Base-by-base conservation (phyloP, 352 stramenopile species). In the Plasmopara viticola region DNA sequence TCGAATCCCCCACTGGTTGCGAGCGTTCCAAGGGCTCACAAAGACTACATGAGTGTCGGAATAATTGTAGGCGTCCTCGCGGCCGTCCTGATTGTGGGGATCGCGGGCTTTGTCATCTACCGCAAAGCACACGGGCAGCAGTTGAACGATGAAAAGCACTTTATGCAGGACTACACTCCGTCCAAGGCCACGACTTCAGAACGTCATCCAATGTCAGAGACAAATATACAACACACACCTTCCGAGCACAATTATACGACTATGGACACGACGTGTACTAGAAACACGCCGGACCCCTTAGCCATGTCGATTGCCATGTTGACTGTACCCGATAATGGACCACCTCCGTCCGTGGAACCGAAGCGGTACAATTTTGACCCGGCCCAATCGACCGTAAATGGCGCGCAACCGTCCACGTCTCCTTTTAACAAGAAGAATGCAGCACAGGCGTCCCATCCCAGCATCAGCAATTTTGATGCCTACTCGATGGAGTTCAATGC, bases 401-500 rank as follows among this genome's bases (percentile, higher is more conserved):
- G 63, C 9, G 53, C 56, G 1, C 53, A 38, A 42, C 61, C 56
- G 10, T 71, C 54, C 30, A 56, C 54, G 31, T 78, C 72, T 3
- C 64, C 61, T 4, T 74, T 73, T 52, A 63, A 69, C 48, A 44
- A 56, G 31, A 75, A 73, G 44, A 64, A 72, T 14, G 45, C 64
- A 0, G 61, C 72, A 37, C 56, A 71, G 33, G 53, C 60, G 18
- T 88, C 71, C 37, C 65, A 66, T 46, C 70, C 68, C 18, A 79
- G 72, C 28, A 52, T 58, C 28, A 72, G 51, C 56, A 77, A 74
- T 41, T 77, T 84, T 28, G 70, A 84, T 31, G 70, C 74, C 15
- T 63, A 74, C 15, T 74, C 72, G 35, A 78, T 77, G 58, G 67
- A 80, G 51, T 80, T 79, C 35, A 72, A 71, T 43, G 57, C 67